These are phyloP conservation scores for Amauroascus verrucosus DNA, from an alignment of 2,329 filamentous ascomycete genomes.

Conservation along the genomic window DNA sequence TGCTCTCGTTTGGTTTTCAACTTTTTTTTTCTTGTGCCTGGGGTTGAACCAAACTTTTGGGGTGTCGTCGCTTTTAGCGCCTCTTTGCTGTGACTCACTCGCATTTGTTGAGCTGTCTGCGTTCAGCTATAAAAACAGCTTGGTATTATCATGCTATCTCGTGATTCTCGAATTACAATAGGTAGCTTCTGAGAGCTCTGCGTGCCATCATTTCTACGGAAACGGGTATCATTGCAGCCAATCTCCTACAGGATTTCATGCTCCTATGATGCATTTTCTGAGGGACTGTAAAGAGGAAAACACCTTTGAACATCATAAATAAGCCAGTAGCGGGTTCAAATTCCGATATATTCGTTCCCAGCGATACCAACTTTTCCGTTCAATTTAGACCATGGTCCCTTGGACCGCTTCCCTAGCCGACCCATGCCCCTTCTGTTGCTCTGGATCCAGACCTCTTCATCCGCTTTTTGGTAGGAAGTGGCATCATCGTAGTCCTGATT, in stretches of 20 bases:
- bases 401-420: constrained; percentile 21
- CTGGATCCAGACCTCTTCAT: constrained; percentile 23
- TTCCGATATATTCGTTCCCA: constrained; percentile 1
- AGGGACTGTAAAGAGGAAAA: too few relatives aligned
- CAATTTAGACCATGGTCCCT: constrained; percentile 31
- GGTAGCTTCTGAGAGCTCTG: too few relatives aligned
- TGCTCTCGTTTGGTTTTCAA: constrained; percentile 15
- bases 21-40: constrained; percentile 17
- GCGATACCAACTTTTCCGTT: constrained; percentile 26
- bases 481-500: constrained; percentile 27
- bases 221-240: too few relatives aligned
- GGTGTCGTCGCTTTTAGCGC: neutral
- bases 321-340: neutral
- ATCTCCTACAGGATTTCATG: neutral
- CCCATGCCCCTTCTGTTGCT: constrained; percentile 16
- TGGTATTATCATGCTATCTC: neutral
- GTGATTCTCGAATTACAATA: too few relatives aligned
- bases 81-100: neutral
- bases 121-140: neutral
- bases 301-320: too few relatives aligned
- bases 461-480: constrained; percentile 18
- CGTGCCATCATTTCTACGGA: neutral
- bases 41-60: constrained; percentile 1
- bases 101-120: neutral
- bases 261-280: neutral